phyloP scores from a whole-genome alignment of 1,284 basidiomycete genomes.

The Ustilago loliicola region DNA sequence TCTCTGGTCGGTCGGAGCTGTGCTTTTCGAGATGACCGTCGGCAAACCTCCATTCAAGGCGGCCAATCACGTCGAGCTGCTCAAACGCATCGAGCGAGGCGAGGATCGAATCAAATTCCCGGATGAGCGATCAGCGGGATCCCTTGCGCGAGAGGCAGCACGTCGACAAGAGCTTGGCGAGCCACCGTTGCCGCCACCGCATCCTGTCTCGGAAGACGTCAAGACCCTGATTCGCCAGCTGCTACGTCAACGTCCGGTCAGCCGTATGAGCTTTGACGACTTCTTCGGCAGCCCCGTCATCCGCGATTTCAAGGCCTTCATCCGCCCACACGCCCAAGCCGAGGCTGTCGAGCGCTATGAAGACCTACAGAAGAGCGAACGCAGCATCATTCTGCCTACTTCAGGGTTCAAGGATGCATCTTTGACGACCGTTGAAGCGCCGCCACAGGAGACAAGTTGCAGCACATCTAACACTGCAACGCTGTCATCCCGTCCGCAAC shows the following conservation, averaged over 20 bases:
- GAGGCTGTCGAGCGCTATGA: conserved; percentile 46
- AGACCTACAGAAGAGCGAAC: conserved; percentile 44
- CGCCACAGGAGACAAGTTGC: not conserved
- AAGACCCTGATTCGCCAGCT: conserved; percentile 87
- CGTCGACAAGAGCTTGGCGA: conserved; percentile 61
- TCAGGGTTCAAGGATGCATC: conserved; percentile 36
- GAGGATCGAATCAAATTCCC: conserved; percentile 78
- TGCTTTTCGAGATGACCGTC: conserved; percentile 94
- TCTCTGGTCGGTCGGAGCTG: conserved; percentile 97
- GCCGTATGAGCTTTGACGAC: conserved; percentile 89
- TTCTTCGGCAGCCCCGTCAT: conserved; percentile 78
- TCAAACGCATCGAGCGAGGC: conserved; percentile 91
- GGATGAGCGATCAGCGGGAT: conserved; percentile 76
- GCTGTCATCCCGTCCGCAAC: not conserved
- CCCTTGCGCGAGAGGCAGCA: conserved; percentile 59
- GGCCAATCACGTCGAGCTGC: conserved; percentile 92
- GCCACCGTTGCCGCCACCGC: conserved; percentile 57
- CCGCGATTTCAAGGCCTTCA: conserved; percentile 48
- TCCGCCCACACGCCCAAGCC: conserved; percentile 39
- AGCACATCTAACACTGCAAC: not conserved
- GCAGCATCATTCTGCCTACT: conserved; percentile 40
- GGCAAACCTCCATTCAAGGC: conserved; percentile 95
- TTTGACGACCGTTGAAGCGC: conserved; percentile 6
- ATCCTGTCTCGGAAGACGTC: conserved; percentile 81
- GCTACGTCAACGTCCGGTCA: conserved; percentile 84